Conservation (phyloP, 2,329 filamentous ascomycete species). For the Aureobasidium lini region DNA sequence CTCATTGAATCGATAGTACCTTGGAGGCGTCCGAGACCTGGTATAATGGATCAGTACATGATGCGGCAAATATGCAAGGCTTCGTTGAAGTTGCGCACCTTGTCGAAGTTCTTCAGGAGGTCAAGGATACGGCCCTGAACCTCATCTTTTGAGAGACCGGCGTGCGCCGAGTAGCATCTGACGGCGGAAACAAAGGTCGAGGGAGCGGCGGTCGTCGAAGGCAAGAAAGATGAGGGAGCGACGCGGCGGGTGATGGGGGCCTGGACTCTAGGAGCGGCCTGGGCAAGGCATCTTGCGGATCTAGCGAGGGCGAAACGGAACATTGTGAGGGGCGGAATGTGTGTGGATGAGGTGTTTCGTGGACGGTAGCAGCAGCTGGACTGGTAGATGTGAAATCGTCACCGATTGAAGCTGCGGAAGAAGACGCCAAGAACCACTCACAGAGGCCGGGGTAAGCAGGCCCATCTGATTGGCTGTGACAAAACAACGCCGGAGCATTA, state of each 20-base stretch:
- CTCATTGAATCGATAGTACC: conserved; percentile 34
- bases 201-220: conserved; percentile 53
- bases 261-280: conserved; percentile 35
- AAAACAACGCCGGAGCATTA: not conserved
- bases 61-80: not conserved
- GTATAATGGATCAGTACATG: conserved; percentile 18
- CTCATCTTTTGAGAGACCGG: conserved; percentile 71
- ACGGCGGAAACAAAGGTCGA: conserved; percentile 60
- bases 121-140: conserved; percentile 88
- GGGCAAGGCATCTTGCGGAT: conserved; percentile 53
- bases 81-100: conserved; percentile 48
- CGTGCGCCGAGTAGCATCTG: conserved; percentile 79
- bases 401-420: conserved; percentile 1
- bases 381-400: conserved; percentile 3
- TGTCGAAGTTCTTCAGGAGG: conserved; percentile 93
- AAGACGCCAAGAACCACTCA: not conserved
- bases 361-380: not conserved
- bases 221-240: conserved; percentile 53
- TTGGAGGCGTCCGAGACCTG: conserved; percentile 57
- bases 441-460: not conserved
- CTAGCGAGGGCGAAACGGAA: conserved; percentile 82
- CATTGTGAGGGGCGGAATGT: conserved; percentile 53
- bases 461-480: not conserved
- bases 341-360: not conserved
- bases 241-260: conserved; percentile 52